phyloP scores from a whole-genome alignment of 345 rosid species.

The Lepidium aucheri region DNA sequence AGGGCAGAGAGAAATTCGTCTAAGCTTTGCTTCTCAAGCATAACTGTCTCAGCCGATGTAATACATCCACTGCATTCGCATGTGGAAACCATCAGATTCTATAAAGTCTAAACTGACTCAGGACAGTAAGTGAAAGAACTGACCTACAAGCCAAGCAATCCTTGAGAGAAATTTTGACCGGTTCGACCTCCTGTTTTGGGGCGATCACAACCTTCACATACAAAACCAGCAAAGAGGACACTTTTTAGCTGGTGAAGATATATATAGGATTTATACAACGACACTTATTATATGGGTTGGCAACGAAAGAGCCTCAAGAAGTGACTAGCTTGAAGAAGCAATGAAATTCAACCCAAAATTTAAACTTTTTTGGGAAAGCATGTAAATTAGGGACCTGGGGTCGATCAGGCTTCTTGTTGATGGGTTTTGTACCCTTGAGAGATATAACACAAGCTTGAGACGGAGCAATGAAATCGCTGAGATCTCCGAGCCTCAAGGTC shows the following conservation, averaged over 20 bases:
- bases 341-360: not conserved
- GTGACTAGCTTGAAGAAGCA: not conserved
- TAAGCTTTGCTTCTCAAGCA: conserved; percentile 97
- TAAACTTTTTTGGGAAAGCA: not conserved
- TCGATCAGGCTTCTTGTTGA: conserved; percentile 34
- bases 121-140: not conserved
- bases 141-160: conserved; percentile 98
- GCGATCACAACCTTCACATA: conserved; percentile 42
- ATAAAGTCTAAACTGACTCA: not conserved
- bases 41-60: conserved; percentile 86
- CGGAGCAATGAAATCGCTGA: conserved; percentile 88
- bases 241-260: not conserved
- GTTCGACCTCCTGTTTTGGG: conserved; percentile 40
- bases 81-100: not conserved
- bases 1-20: conserved; percentile 74
- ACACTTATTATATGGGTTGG: not conserved
- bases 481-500: conserved; percentile 80
- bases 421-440: conserved; percentile 47
- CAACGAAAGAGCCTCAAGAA: not conserved
- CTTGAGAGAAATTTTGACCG: conserved; percentile 89
- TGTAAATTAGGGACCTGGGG: conserved; percentile 39
- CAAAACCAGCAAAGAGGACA: not conserved
- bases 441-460: conserved; percentile 85
- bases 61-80: conserved; percentile 70
- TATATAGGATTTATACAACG: no score